Percentiles rank a stretch among this genome's conserved stretches.
phyloP scores from a whole-genome alignment of 139 green algal species.

The Desmodesmus armatus region DNA sequence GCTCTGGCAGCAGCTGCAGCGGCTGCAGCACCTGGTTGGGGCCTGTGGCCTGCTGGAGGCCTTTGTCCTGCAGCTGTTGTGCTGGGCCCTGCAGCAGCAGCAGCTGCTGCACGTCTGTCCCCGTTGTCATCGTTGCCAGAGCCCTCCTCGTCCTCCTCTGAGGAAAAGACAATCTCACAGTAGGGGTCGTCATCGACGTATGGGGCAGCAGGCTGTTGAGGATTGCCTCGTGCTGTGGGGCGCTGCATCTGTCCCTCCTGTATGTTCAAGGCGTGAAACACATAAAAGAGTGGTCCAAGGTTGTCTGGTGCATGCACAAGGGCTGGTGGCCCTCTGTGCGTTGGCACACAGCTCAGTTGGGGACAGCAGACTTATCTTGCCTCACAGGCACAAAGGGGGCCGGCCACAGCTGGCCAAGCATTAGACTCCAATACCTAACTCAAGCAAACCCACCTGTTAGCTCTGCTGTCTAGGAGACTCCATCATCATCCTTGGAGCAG shows the following conservation, averaged over 20 bases:
- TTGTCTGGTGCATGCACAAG: no score
- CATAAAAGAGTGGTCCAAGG: no score
- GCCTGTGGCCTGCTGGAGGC: neutral
- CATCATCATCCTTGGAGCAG: no score
- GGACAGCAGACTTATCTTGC: no score
- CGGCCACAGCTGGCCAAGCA: no score
- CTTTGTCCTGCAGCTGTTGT: neutral
- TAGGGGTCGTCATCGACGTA: neutral
- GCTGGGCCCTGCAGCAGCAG: neutral
- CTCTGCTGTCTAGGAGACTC: no score
- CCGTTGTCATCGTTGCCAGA: neutral
- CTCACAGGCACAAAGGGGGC: no score
- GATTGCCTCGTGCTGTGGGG: neutral
- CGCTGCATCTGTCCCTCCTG: neutral
- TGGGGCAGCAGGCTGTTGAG: neutral
- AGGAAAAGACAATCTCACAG: slow-evolving; percentile 19
- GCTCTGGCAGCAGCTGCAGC: neutral
- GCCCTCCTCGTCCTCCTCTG: neutral
- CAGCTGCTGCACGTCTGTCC: neutral
- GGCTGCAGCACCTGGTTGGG: neutral
- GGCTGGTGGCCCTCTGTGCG: no score
- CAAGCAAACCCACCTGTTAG: no score
- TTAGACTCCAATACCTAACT: no score
- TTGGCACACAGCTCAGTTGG: no score
- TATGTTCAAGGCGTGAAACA: no score